Conservation (phyloP, 2,329 filamentous ascomycete species). For the Magnaporthales sp. region DNA sequence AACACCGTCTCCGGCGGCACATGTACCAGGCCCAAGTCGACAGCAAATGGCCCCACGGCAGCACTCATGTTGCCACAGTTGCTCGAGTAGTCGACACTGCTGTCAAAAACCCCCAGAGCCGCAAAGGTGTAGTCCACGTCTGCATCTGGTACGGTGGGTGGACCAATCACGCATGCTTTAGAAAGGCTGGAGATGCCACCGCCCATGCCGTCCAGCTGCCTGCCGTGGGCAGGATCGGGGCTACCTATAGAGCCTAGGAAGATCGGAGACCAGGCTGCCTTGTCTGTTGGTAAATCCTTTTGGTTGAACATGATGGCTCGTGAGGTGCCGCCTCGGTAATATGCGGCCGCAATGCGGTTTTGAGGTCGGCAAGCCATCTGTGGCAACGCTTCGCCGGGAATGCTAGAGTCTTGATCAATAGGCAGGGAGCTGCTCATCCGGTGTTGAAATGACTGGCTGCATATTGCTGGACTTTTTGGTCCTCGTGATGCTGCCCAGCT, state of each 20-base stretch:
- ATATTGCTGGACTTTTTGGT: neutral
- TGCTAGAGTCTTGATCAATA: neutral
- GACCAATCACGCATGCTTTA: constrained; percentile 60
- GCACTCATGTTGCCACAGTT: constrained; percentile 72
- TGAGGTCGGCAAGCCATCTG: neutral
- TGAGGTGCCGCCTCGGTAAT: constrained; percentile 63
- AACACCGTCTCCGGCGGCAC: constrained; percentile 1
- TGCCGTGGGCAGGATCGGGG: constrained; percentile 48
- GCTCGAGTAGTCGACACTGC: constrained; percentile 53
- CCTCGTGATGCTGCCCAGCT: neutral
- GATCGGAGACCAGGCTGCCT: constrained; percentile 38
- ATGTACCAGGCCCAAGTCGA: constrained; percentile 38
- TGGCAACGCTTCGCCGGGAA: neutral
- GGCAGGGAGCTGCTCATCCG: neutral
- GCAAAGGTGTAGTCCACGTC: constrained; percentile 67
- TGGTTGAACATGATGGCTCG: constrained; percentile 52
- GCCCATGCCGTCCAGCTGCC: constrained; percentile 62
- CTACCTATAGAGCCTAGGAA: constrained; percentile 52
- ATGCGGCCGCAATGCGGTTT: constrained; percentile 34
- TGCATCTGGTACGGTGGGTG: constrained; percentile 34
- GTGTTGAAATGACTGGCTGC: neutral
- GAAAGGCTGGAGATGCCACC: constrained; percentile 60
- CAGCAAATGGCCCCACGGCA: constrained; percentile 56
- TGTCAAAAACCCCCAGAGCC: constrained; percentile 54
- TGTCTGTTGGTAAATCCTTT: constrained; percentile 38